Conservation (phyloP, 306 rosid species). For the Acacia acuminata region DNA sequence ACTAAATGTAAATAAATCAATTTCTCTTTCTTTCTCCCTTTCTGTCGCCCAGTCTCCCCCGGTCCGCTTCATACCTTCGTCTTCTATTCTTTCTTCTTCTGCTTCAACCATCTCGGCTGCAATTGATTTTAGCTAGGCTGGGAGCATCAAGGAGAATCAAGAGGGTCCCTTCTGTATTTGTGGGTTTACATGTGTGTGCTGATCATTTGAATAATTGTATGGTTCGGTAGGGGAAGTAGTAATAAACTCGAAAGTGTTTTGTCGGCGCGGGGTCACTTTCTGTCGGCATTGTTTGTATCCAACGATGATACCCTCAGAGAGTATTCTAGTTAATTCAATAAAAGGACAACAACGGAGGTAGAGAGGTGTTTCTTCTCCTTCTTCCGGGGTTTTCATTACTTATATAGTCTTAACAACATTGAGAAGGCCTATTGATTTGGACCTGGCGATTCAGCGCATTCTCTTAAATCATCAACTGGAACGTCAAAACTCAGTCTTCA, state of each 20-base stretch:
- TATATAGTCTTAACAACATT: constrained; percentile 10
- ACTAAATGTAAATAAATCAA: constrained; percentile 7
- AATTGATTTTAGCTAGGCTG: constrained; percentile 28
- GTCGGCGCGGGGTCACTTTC: constrained; percentile 95
- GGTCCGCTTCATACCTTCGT: constrained; percentile 13
- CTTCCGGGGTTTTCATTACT: constrained; percentile 31
- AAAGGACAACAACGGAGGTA: constrained; percentile 38
- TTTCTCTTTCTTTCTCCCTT: background rate
- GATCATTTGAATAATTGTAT: constrained; percentile 52
- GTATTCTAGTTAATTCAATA: constrained; percentile 40
- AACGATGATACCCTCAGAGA: constrained; percentile 44
- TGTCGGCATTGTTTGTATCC: constrained; percentile 79
- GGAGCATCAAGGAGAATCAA: constrained; percentile 30
- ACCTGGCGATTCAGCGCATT: constrained; percentile 24
- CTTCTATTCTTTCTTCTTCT: constrained; percentile 17
- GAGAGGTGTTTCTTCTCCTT: constrained; percentile 36
- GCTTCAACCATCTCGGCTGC: constrained; percentile 25
- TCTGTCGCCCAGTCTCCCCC: background rate
- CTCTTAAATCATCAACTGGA: constrained; percentile 4
- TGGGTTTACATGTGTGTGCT: constrained; percentile 13
- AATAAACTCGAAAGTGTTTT: constrained; percentile 44
- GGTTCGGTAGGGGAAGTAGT: constrained; percentile 55
- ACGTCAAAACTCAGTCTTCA: constrained; percentile 24
- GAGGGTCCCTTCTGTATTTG: constrained; percentile 26
- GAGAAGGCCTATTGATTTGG: constrained; percentile 34